Evolutionary conservation across 2,329 filamentous ascomycete species (phyloP).

Genomic region (Claviceps sp.): DNA sequence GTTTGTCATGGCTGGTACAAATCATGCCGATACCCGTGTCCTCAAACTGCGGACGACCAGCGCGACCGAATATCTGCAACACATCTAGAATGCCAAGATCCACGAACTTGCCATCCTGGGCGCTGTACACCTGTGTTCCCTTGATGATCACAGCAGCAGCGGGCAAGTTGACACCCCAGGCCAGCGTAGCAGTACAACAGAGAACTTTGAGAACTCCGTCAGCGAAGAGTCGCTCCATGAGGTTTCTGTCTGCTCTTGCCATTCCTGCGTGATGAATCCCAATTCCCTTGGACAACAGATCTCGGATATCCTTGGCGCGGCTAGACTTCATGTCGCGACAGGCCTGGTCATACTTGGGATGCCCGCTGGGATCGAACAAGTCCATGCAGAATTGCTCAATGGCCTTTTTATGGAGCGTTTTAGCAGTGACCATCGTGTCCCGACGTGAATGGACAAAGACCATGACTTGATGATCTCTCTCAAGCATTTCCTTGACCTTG

Average conservation of each 20-base stretch:
- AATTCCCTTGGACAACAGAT: conserved; percentile 79
- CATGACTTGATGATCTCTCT: conserved; percentile 92
- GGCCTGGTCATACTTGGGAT: conserved; percentile 69
- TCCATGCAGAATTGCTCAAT: conserved; percentile 66
- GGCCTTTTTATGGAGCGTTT: conserved; percentile 76
- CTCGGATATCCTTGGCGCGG: conserved; percentile 74
- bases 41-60: conserved; percentile 92
- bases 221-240: conserved; percentile 86
- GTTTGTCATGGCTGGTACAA: conserved; percentile 86
- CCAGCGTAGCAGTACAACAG: conserved; percentile 93
- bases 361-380: conserved; percentile 67
- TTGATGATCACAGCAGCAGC: conserved; percentile 97
- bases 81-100: conserved; percentile 95
- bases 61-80: conserved; percentile 95
- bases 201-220: conserved; percentile 93
- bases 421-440: conserved; percentile 81
- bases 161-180: conserved; percentile 97
- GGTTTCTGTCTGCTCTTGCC: conserved; percentile 82
- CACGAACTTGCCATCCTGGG: conserved; percentile 91
- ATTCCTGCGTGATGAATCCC: conserved; percentile 96
- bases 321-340: conserved; percentile 75
- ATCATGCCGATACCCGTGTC: conserved; percentile 98
- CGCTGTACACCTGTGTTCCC: conserved; percentile 91
- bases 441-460: conserved; percentile 96
- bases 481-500: conserved; percentile 88